Conservation (phyloP, 2,329 filamentous ascomycete species). For the Colletotrichum sp. region DNA sequence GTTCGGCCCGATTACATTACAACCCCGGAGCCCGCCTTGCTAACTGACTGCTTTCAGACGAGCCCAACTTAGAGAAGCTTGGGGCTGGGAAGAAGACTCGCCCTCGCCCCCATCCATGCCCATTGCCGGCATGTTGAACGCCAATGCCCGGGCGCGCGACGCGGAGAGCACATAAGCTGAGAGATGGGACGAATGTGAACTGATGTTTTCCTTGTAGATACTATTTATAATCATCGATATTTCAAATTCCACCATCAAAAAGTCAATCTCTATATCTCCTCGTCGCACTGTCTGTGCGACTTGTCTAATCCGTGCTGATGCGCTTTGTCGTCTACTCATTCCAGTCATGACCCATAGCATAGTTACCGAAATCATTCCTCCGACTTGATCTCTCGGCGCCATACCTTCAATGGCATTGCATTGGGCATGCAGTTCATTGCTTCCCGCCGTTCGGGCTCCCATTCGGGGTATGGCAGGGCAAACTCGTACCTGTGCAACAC, state of each 20-base stretch:
- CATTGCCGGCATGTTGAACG: background rate
- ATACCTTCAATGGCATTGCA: background rate
- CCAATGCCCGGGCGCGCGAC: background rate
- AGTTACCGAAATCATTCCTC: background rate
- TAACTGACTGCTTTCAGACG: background rate
- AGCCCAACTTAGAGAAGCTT: background rate
- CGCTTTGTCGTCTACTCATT: background rate
- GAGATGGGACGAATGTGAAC: background rate
- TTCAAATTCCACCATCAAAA: background rate
- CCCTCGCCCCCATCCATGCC: slow-evolving; percentile 7
- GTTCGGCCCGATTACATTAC: background rate
- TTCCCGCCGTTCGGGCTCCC: background rate
- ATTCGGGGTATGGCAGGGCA: slow-evolving; percentile 7
- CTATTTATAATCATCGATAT: background rate
- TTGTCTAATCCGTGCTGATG: background rate
- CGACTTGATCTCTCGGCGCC: background rate
- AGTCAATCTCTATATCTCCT: background rate
- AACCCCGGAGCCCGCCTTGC: background rate
- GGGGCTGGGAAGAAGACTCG: background rate
- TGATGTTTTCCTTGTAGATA: background rate
- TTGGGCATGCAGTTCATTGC: background rate
- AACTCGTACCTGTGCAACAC: slow-evolving; percentile 47
- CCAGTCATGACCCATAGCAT: background rate
- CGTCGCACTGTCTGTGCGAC: background rate
- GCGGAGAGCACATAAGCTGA: background rate